Evolutionary conservation across 2,329 filamentous ascomycete genomes (phyloP).

Genomic region (Aspergillus transmontanensis): DNA sequence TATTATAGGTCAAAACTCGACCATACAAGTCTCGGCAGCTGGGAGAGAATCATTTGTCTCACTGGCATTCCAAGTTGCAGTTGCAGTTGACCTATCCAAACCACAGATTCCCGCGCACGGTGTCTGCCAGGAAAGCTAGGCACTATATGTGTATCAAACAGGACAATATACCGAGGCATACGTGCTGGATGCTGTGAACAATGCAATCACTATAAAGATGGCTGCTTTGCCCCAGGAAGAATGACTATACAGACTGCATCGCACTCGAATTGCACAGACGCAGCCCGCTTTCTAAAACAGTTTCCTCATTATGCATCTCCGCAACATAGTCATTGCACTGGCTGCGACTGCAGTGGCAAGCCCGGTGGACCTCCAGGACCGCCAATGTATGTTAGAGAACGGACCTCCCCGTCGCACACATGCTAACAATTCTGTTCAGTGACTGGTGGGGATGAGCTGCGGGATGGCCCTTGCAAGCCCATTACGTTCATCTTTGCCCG

Average conservation of each 20-base stretch:
- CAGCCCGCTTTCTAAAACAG: too few relatives aligned
- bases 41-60: background rate
- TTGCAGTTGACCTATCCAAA: background rate
- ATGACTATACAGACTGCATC: background rate
- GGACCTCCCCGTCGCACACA: too few relatives aligned
- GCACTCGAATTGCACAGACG: background rate
- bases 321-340: background rate
- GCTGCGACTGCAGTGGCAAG: background rate
- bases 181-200: background rate
- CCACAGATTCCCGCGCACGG: background rate
- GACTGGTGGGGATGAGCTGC: slow-evolving; percentile 6
- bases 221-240: background rate
- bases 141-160: background rate
- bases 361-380: background rate
- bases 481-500: slow-evolving; percentile 15
- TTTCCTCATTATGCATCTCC: background rate
- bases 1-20: background rate
- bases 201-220: background rate
- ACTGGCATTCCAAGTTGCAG: background rate
- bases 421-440: background rate
- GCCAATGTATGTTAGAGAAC: background rate
- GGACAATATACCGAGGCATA: background rate
- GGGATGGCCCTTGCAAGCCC: slow-evolving; percentile 7
- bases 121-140: background rate
- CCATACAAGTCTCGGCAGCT: background rate